Base-by-base conservation (phyloP, 106 monocot species). In the Dioscorea alata region DNA sequence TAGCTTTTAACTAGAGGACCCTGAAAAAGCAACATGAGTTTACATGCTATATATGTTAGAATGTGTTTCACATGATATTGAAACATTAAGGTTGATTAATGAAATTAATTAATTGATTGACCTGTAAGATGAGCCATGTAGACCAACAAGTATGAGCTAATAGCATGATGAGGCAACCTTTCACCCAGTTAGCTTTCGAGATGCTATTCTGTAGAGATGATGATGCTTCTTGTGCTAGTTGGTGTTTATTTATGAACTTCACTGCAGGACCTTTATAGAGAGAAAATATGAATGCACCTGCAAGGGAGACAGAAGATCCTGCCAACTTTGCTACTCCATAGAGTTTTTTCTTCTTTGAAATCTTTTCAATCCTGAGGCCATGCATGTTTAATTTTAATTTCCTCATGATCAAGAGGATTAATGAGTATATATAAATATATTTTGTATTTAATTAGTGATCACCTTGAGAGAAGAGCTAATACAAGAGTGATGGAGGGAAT, bases 261-360 rank as follows among this genome's bases (percentile, higher is more conserved):
- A 59, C 23, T 20, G 59, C 12, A 59, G 59, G 59, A 21, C 59
- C 59, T 59, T 59, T 59, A 21, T 59, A 59, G 12, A 59, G 23
- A 23, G 59, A 19, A 59, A 59, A 59, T 2, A 59, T 59, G 59
- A 59, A 59, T 20, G 59, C 59, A 12, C 59, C 59, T 19, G 59
- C 23, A 23, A 59, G 22, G 0, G 21, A 59, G 3, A 59, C 59
- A 22, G 23, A 18, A 12, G 22, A 59, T 59, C 59, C 59, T 12
- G 22, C 12, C 12, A 59, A 2, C 59, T 59, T 59, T 59, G 59
- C 59, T 20, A 23, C 59, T 19, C 59, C 59, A 59, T 59, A 59
- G n/a, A 59, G 23, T 12, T 59, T 59, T 23, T 59, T 19, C 23
- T 59, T 59, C 59, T 12, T 59, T 22, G 59, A 59, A 4, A 59